phyloP scores from a whole-genome alignment of 2,329 filamentous ascomycete genomes.

The Neonectria neomacrospora region DNA sequence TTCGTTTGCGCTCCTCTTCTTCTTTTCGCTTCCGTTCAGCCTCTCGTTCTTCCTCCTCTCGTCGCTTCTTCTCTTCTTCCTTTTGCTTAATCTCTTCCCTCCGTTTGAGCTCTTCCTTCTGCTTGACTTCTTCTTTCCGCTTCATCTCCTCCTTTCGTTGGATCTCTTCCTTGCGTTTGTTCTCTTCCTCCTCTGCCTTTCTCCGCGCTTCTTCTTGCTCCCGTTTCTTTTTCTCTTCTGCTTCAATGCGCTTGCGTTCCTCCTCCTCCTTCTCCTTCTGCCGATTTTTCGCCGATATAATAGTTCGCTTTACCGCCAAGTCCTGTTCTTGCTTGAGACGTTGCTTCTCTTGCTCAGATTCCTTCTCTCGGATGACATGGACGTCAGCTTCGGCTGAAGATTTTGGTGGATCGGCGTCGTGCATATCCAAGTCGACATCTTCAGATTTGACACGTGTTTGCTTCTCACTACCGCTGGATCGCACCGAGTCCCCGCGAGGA shows the following conservation, averaged over 20 bases:
- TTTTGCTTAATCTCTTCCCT: conserved; percentile 46
- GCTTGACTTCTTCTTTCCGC: too few species aligned
- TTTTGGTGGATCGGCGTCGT: conserved; percentile 54
- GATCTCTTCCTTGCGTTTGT: background rate
- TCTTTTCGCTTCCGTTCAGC: conserved; percentile 52
- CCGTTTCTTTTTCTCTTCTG: conserved; percentile 48
- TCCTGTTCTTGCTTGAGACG: conserved; percentile 47
- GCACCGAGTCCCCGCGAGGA: conserved; percentile 56
- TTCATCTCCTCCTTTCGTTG: too few species aligned
- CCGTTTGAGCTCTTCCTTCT: background rate
- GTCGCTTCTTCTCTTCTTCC: conserved; percentile 45
- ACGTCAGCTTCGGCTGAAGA: conserved; percentile 43
- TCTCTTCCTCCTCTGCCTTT: conserved; percentile 46
- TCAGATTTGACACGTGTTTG: conserved; percentile 68
- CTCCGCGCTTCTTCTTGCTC: conserved; percentile 37
- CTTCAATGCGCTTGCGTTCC: conserved; percentile 33
- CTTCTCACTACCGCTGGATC: conserved; percentile 57
- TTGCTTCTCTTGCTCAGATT: conserved; percentile 47
- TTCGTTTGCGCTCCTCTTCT: conserved; percentile 50
- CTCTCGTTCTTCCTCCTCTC: conserved; percentile 48
- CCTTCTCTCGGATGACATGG: conserved; percentile 52
- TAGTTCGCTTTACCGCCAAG: background rate
- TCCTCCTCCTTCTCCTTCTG: conserved; percentile 50
- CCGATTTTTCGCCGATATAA: conserved; percentile 43
- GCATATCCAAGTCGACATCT: conserved; percentile 67